These are phyloP conservation scores for Aureobasidium namibiae DNA, from an alignment of 2,329 filamentous ascomycete species.

Conservation along the genomic window DNA sequence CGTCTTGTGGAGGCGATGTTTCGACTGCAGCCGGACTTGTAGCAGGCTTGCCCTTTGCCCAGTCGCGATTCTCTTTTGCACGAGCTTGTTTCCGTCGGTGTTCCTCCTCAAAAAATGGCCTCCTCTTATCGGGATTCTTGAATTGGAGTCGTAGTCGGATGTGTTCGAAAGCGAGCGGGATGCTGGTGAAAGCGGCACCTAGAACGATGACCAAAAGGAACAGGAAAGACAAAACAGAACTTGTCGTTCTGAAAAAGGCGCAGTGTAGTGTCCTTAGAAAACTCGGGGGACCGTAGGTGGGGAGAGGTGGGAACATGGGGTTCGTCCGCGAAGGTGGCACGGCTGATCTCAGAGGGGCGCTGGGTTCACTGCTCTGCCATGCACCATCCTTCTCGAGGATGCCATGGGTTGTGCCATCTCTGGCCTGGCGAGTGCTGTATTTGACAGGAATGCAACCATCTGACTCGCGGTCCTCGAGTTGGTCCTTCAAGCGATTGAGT, in stretches of 20 bases:
- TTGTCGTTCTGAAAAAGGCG: conserved; percentile 55
- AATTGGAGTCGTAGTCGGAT: conserved; percentile 49
- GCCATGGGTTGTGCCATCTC: conserved; percentile 35
- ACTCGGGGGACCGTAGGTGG: conserved; percentile 70
- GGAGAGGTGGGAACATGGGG: conserved; percentile 75
- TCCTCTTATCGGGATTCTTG: conserved; percentile 48
- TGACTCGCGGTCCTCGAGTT: conserved; percentile 34
- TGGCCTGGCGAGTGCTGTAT: conserved; percentile 30
- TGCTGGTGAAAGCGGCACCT: conserved; percentile 61
- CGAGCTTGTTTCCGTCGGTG: conserved; percentile 49
- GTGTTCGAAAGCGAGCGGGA: conserved; percentile 45
- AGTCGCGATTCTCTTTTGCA: conserved; percentile 51
- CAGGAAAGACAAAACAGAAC: conserved; percentile 66
- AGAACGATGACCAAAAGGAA: conserved; percentile 72
- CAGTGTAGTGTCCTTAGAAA: conserved; percentile 58
- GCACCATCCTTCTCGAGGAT: conserved; percentile 19
- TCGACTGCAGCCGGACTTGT: conserved; percentile 6
- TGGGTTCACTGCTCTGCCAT: conserved; percentile 26
- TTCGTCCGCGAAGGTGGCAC: conserved; percentile 62
- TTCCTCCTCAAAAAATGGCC: conserved; percentile 71
- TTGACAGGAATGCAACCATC: conserved; percentile 22
- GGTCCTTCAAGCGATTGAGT: conserved; percentile 55
- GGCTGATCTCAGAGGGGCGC: conserved; percentile 33
- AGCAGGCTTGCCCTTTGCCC: conserved; percentile 35
- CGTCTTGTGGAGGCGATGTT: conserved; percentile 24